These are phyloP conservation scores for Aspergillus novoparasiticus DNA, from an alignment of 2,329 filamentous ascomycete genomes.

Conservation along the genomic window DNA sequence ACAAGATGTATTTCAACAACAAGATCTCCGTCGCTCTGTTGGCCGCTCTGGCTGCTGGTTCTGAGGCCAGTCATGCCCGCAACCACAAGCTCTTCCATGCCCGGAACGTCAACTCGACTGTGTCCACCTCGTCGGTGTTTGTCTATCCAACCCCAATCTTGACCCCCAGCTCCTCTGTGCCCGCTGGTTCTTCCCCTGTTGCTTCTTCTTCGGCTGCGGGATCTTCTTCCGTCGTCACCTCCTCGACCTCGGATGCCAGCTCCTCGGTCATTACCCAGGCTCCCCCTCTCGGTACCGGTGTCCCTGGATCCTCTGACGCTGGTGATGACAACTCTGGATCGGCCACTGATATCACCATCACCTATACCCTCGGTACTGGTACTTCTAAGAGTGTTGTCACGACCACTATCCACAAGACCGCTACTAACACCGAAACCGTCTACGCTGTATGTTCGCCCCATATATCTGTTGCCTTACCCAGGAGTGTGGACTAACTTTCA, in stretches of 20 bases:
- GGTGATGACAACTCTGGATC: constrained; percentile 15
- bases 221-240: not conserved
- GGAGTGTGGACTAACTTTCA: not conserved
- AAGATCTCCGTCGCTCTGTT: constrained; percentile 40
- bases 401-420: constrained; percentile 39
- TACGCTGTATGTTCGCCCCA: constrained; percentile 26
- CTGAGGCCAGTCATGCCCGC: constrained; percentile 36
- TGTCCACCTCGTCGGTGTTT: constrained; percentile 25
- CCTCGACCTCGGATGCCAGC: not conserved
- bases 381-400: constrained; percentile 39
- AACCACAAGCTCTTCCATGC: constrained; percentile 24
- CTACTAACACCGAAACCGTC: constrained; percentile 30
- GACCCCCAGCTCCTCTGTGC: constrained; percentile 9
- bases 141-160: constrained; percentile 22
- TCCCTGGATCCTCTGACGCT: constrained; percentile 14
- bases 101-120: constrained; percentile 19
- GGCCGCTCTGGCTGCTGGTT: constrained; percentile 37
- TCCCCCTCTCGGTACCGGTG: constrained; percentile 27
- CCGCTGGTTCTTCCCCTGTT: constrained; percentile 3
- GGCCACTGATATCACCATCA: constrained; percentile 34
- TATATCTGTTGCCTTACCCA: constrained; percentile 4
- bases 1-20: constrained; percentile 40
- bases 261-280: constrained; percentile 13
- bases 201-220: not conserved
- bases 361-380: constrained; percentile 44